phyloP scores from a whole-genome alignment of 2,329 filamentous ascomycete genomes.

The Apiospora malaysiana region DNA sequence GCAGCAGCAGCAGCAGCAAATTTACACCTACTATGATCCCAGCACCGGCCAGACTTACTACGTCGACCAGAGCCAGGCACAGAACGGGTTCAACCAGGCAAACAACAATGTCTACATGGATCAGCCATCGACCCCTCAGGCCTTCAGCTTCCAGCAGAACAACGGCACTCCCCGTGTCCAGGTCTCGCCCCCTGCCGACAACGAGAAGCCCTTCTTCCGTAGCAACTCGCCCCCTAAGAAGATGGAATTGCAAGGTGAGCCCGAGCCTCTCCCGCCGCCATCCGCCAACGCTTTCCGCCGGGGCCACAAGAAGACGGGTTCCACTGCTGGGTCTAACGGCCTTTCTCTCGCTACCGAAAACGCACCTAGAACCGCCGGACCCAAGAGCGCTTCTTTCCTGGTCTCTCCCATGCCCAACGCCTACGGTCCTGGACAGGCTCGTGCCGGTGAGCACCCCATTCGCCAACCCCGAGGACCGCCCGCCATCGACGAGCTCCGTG shows the following conservation, averaged over 20 bases:
- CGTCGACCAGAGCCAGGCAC: conserved; percentile 65
- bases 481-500: conserved; percentile 85
- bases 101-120: conserved; percentile 48
- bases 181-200: conserved; percentile 75
- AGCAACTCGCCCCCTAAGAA: conserved; percentile 71
- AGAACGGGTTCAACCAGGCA: conserved; percentile 41
- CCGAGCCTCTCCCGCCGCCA: conserved; percentile 78
- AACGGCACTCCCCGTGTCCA: conserved; percentile 74
- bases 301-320: conserved; percentile 83
- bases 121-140: conserved; percentile 44
- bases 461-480: conserved; percentile 94
- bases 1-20: conserved; percentile 63
- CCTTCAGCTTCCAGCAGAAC: conserved; percentile 49
- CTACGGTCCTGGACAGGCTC: conserved; percentile 90
- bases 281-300: conserved; percentile 92
- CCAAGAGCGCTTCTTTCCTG: conserved; percentile 82
- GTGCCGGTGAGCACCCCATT: conserved; percentile 91
- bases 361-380: conserved; percentile 65
- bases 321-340: conserved; percentile 72
- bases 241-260: conserved; percentile 71
- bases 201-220: conserved; percentile 58
- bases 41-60: conserved; percentile 84
- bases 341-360: conserved; percentile 52
- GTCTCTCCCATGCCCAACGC: conserved; percentile 75
- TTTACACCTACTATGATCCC: conserved; percentile 86